Base-by-base conservation (phyloP, 192 early-diverging fungal genomes). In the Glomus cerebriforme region DNA sequence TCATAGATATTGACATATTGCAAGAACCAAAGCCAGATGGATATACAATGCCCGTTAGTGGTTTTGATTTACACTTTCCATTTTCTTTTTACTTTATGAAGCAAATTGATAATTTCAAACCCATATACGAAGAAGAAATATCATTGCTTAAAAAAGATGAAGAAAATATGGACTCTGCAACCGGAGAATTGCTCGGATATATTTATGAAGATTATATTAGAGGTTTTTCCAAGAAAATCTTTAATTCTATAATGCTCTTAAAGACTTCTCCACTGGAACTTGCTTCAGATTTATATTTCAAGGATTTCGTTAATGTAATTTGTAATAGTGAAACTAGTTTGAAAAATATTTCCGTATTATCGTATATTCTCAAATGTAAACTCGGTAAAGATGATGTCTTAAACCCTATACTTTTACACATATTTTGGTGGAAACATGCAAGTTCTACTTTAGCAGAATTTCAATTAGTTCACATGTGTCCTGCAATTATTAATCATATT, bases 71-170 rank as follows among this genome's bases (percentile, higher is more conserved):
- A 7, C 79, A 54, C 59, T 80, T 80, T 62, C 79, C 79, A 35
- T 80, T 80, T 66, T 80, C 79, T n/a, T 76, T 35, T 34, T 66
- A 80, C 43, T 77, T 80, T 45, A 45, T 65, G 24, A 31, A 80
- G 1, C 72, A 34, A 35, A 80, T 80, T 58, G 60, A 80, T 59
- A 34, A 31, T 54, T 80, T 80, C 39, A 80, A 77, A 69, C 26
- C 10, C 17, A 24, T 75, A 26, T 80, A 77, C 67, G 22, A 70
- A 29, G 79, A 80, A 54, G 75, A 60, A 49, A 9, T 58, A 3
- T 8, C n/a, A 17, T 1, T 45, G 3, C 12, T 68, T 19, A 31
- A 13, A 1, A 31, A 77, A 37, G 39, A 80, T 17, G 7, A 26
- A 19, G 63, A 66, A 22, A 80, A 80, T 34, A 26, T 80, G 17